A percentile compares a stretch with the other conserved stretches of the same genome.
Conservation (phyloP, 2,329 filamentous ascomycete species). For the Aspergillus fumigatiaffinis region DNA sequence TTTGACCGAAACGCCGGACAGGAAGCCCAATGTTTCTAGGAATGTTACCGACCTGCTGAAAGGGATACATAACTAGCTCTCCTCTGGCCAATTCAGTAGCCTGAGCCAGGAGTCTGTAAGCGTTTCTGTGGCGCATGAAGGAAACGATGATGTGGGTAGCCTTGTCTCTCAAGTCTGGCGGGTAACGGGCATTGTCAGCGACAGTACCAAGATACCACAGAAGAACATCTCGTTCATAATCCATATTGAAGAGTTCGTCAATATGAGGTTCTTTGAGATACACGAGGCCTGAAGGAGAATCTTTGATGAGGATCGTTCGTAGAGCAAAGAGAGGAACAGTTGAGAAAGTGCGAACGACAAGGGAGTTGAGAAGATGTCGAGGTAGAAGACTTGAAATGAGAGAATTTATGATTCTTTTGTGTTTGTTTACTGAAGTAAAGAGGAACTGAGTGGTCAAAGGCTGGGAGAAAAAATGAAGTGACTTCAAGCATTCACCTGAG, state of each 20-base stretch:
- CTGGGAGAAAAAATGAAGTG: constrained; percentile 3
- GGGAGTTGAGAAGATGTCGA: background rate
- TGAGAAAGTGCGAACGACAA: background rate
- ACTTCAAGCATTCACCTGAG: constrained; percentile 6
- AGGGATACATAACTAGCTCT: constrained; percentile 2
- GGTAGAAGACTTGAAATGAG: background rate
- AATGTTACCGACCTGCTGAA: constrained; percentile 3
- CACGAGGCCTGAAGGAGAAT: background rate
- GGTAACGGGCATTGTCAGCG: constrained; percentile 3
- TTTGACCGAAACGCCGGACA: constrained; percentile 9
- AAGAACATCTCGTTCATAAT: constrained; percentile 1
- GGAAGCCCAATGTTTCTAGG: constrained; percentile 1
- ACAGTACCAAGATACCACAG: constrained; percentile 8
- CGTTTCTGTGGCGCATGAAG: constrained; percentile 14
- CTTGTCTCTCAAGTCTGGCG: constrained; percentile 6
- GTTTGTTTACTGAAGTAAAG: background rate
- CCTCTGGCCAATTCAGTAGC: constrained; percentile 3
- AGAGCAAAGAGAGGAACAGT: background rate
- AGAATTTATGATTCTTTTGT: background rate
- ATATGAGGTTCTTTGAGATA: background rate
- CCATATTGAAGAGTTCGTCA: constrained; percentile 1
- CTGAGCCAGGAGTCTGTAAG: constrained; percentile 18
- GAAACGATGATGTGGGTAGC: constrained; percentile 14
- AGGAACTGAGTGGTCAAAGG: background rate
- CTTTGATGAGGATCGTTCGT: background rate